Evolutionary conservation across 768 basidiomycete species (phyloP), one percentile per base, ranked within the genome.

Genomic region (Pleurotus ostreatus): DNA sequence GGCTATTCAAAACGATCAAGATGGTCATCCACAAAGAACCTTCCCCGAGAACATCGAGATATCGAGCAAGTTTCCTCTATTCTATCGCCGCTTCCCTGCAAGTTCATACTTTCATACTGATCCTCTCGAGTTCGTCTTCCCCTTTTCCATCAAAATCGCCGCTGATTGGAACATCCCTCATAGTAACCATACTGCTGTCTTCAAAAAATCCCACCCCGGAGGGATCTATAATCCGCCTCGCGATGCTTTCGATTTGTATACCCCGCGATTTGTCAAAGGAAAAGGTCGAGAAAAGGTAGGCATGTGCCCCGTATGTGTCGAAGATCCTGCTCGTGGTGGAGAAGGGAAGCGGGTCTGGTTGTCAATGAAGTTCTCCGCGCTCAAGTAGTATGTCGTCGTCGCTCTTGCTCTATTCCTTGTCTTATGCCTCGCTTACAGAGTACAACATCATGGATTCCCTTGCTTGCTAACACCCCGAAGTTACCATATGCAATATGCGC

Each of bases 401-500:
- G 18, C 12, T 26, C 11, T n/a, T 12, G 37, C 38, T 54, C 37
- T 46, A 40, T 41, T 39, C n/a, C 0, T 43, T 34, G 20, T 0
- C 30, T 34, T 34, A 34, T 34, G 11, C 30, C 30, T 4, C 4
- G 11, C 30, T 34, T 11, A 1, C 30, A 34, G 30, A 34, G 30
- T 34, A 34, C 30, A 4, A 3, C 11, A 34, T 34, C 4, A 4
- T 3, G 30, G 2, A 34, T 34, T 34, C 3, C 2, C 12, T 38
- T 25, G 0, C 9, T 37, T 37, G 37, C 49, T 60, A 4, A 60
- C 30, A 15, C 51, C 46, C 13, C 23, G 25, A 49, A 92, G 89
- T 66, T 92, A 92, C 62, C 90, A 92, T 63, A 81, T 92, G 83
- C 89, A 91, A 63, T 89, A 89, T 58, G 75, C 78, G 2, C 89